A percentile compares a stretch with the other conserved stretches of the same genome.
These are phyloP conservation scores for Fusarium kyushuense DNA, from an alignment of 2,329 filamentous ascomycete genomes.

Conservation along the genomic window DNA sequence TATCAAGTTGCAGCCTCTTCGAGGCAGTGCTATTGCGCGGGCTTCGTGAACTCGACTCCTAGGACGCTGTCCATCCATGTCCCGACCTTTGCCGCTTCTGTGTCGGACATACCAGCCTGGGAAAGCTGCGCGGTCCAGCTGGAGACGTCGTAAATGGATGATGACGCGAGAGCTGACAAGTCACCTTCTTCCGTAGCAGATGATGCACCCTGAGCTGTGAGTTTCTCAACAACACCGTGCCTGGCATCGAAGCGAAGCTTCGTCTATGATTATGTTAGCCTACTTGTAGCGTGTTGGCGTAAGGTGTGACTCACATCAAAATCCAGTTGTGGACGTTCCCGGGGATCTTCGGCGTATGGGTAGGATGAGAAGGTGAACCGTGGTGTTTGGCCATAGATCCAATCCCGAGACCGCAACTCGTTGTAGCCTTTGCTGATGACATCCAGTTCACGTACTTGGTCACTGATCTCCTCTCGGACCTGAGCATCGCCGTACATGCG, in stretches of 20 bases:
- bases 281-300: neutral
- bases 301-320: slow-evolving; percentile 54
- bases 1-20: slow-evolving; percentile 33
- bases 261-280: slow-evolving; percentile 40
- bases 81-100: slow-evolving; percentile 44
- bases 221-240: slow-evolving; percentile 54
- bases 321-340: slow-evolving; percentile 65
- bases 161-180: slow-evolving; percentile 31
- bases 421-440: slow-evolving; percentile 58
- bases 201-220: slow-evolving; percentile 46
- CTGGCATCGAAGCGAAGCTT: slow-evolving; percentile 54
- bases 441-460: slow-evolving; percentile 60
- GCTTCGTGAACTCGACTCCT: slow-evolving; percentile 49
- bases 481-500: slow-evolving; percentile 69
- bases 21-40: slow-evolving; percentile 28
- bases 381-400: slow-evolving; percentile 89
- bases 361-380: slow-evolving; percentile 79
- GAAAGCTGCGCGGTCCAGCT: slow-evolving; percentile 47
- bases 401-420: slow-evolving; percentile 68
- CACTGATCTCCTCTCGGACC: slow-evolving; percentile 59
- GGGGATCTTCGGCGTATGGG: slow-evolving; percentile 68
- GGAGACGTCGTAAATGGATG: slow-evolving; percentile 42
- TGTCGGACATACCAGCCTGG: slow-evolving; percentile 44
- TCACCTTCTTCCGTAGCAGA: slow-evolving; percentile 18
- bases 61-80: slow-evolving; percentile 51